Conservation (phyloP, 2,329 filamentous ascomycete genomes). For the Fusarium citri region DNA sequence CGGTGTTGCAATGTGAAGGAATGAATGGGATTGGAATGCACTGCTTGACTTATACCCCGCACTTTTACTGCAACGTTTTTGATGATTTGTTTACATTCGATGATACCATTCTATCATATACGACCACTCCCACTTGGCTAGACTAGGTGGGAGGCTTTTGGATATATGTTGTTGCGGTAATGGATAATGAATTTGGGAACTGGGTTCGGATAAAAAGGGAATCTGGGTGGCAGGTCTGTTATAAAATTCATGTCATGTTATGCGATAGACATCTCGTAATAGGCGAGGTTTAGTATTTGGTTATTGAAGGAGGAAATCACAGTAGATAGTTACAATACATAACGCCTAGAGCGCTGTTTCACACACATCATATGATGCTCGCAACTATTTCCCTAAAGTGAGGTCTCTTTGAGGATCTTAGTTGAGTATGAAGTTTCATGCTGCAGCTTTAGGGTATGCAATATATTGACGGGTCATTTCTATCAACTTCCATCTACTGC, state of each 20-base stretch:
- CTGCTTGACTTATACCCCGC: slow-evolving; percentile 31
- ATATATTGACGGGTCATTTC: neutral
- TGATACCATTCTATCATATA: slow-evolving; percentile 43
- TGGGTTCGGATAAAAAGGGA: neutral
- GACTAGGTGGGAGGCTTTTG: slow-evolving; percentile 31
- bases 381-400: neutral
- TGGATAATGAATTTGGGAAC: slow-evolving; percentile 19
- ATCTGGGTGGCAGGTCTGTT: slow-evolving; percentile 35
- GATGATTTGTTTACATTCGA: slow-evolving; percentile 38
- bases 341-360: slow-evolving; percentile 16
- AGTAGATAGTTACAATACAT: slow-evolving; percentile 1
- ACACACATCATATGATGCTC: neutral
- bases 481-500: neutral
- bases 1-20: slow-evolving; percentile 48
- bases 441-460: neutral
- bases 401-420: neutral
- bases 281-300: neutral
- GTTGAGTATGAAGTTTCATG: neutral
- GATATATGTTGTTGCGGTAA: slow-evolving; percentile 13
- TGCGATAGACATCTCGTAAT: slow-evolving; percentile 1
- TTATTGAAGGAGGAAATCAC: neutral
- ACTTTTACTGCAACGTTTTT: slow-evolving; percentile 33
- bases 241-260: slow-evolving; percentile 26
- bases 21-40: slow-evolving; percentile 16
- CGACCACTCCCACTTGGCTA: slow-evolving; percentile 23